Conservation (phyloP, 2,329 filamentous ascomycete species). For the Venturia effusa region DNA sequence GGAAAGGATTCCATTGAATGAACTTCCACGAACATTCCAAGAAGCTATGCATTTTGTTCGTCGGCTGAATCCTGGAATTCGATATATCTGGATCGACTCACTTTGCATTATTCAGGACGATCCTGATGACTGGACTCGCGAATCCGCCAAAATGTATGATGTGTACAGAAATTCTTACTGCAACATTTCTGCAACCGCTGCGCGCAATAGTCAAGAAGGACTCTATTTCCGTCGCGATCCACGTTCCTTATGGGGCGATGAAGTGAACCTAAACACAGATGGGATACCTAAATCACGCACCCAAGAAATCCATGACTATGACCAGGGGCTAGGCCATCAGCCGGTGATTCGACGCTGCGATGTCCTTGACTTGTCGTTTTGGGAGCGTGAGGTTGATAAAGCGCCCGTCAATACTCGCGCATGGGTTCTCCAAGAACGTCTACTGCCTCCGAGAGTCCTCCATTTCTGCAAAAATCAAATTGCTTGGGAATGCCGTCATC, state of each 20-base stretch:
- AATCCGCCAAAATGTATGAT: constrained; percentile 8
- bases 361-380: constrained; percentile 11
- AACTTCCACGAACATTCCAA: constrained; percentile 8
- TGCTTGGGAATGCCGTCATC: constrained; percentile 17
- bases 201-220: background rate
- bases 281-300: background rate
- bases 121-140: constrained; percentile 6
- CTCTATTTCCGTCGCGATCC: background rate
- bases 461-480: constrained; percentile 18
- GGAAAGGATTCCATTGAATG: background rate
- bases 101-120: constrained; percentile 12
- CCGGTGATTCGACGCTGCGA: constrained; percentile 11
- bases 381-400: constrained; percentile 13
- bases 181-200: constrained; percentile 8
- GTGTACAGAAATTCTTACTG: constrained; percentile 8
- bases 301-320: no score
- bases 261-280: constrained; percentile 3
- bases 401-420: constrained; percentile 17
- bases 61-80: background rate
- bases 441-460: constrained; percentile 17
- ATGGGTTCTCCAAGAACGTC: constrained; percentile 19
- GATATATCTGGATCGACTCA: constrained; percentile 13
- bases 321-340: no score
- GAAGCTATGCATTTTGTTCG: constrained; percentile 10
- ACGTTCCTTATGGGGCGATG: background rate